phyloP scores from a whole-genome alignment of 2,329 filamentous ascomycete genomes.

The Rhexocercosporidium sp. region DNA sequence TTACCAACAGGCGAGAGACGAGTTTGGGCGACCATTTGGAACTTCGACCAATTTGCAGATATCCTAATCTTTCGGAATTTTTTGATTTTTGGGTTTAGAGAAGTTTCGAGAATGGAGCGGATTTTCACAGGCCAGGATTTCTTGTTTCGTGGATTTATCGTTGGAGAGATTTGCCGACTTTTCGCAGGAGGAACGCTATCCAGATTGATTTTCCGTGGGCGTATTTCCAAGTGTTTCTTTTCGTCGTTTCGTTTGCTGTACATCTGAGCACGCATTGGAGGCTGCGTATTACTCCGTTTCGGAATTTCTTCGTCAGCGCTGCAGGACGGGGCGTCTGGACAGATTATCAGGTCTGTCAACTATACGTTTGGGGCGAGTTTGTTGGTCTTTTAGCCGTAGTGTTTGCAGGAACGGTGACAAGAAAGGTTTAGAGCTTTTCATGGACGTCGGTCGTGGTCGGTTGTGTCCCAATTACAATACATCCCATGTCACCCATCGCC shows the following conservation, averaged over 20 bases:
- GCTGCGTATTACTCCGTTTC: constrained; percentile 11
- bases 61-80: background rate
- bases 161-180: background rate
- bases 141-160: background rate
- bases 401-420: constrained; percentile 21
- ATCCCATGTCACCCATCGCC: background rate
- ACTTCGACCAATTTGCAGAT: background rate
- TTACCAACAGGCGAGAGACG: background rate
- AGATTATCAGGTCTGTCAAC: constrained; percentile 12
- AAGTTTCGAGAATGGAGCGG: background rate
- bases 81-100: background rate
- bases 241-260: background rate
- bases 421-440: background rate
- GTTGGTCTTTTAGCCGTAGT: constrained; percentile 1
- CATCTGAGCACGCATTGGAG: constrained; percentile 11
- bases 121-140: background rate
- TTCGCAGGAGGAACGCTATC: background rate
- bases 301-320: background rate
- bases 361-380: background rate
- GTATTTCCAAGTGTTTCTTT: constrained; percentile 12
- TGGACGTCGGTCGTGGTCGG: constrained; percentile 10
- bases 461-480: constrained; percentile 16
- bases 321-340: constrained; percentile 8
- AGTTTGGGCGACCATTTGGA: too few relatives aligned
- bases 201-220: constrained; percentile 8